Evolutionary conservation across 2,329 filamentous ascomycete species (phyloP), one percentile per base, ranked within the genome.

Genomic region (Aspergillus bombycis): DNA sequence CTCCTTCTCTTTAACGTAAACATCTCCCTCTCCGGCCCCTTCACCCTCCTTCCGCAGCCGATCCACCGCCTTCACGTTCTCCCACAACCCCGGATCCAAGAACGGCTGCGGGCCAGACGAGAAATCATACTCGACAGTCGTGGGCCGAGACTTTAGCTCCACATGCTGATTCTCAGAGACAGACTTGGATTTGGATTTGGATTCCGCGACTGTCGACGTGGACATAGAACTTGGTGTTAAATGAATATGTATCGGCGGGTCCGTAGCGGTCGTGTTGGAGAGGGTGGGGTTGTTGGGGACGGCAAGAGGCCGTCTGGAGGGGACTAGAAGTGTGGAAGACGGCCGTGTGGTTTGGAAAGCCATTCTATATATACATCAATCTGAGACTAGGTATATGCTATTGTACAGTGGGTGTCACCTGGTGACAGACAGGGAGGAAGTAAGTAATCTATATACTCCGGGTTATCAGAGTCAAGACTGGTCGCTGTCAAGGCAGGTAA

Each of bases 61-160:
- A 36, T 43, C 62, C 19, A 58, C 60, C 11, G 45, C 57, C 55
- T 58, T 61, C 55, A 78, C 72, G 14, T 63, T 70, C 61, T 76
- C 74, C 67, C 78, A 74, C 11, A 67, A 55, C 7, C 65, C 69
- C 9, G 77, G 75, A 62, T 80, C 77, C 10, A 80, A 69, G 59
- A 81, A 80, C 26, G 77, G 79, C 64, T 80, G 77, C 38, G 76
- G 70, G 23, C 72, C 62, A 9, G 62, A 61, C 28, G 73, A 74
- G 19, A 78, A 76, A 54, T 79, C 69, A 57, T 77, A 71, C 52
- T 78, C 73, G n/a, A 72, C 70, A 14, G 64, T 63, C 19, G 26
- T 52, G 8, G 48, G 4, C n/a, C 11, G 8, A 30, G n/a, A 10
- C 54, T 34, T 55, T 57, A 58, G 9, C 16, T 60, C 53, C 8